Base-by-base conservation (phyloP, 495 filamentous ascomycete genomes). In the Trichodelitschia bisporula region DNA sequence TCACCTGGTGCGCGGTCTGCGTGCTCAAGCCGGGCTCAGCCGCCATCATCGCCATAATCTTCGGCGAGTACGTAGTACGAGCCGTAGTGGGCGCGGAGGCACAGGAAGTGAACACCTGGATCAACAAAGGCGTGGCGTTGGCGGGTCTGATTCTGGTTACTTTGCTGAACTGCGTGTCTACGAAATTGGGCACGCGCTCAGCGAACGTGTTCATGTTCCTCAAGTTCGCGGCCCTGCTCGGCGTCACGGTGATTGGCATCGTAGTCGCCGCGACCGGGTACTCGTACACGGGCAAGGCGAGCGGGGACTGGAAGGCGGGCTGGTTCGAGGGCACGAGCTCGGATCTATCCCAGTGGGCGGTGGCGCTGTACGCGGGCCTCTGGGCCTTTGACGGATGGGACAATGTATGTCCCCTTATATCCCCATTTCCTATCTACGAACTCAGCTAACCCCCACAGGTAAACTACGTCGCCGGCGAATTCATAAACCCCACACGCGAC, bases 341-440 rank as follows among this genome's bases (percentile, higher is more conserved):
- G n/a, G 69, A 78, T 46, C 60, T 70, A 11, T 78, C 72, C 11
- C 69, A 66, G 37, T 89, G 77, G 71, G 82, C 82, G 11, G 76
- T 95, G 30, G 86, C 86, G 3, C 48, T 97, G 34, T 97, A 97
- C 49, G 84, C 80, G 16, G 86, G 86, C 6, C 58, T 97, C 2
- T 97, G 86, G 86, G 86, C 86, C 2, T 97, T 84, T 52, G 86
- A 97, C 44, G 86, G 86, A 13, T 97, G 86, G 86, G 86, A 97
- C 46, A 97, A 97, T 50, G 83, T 86, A 51, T 55, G 75, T 58
- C 37, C 25, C 26, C n/a, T 26, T 18, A 15, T 20, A 18, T 25
- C 19, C 30, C 21, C 24, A 31, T 27, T n/a, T 15, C 14, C 18
- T 19, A 3, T 13, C 12, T 19, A 14, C 2, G 31, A 12, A 20